Evolutionary conservation across 768 basidiomycete species (phyloP).

Genomic region (Asterophora parasitica): DNA sequence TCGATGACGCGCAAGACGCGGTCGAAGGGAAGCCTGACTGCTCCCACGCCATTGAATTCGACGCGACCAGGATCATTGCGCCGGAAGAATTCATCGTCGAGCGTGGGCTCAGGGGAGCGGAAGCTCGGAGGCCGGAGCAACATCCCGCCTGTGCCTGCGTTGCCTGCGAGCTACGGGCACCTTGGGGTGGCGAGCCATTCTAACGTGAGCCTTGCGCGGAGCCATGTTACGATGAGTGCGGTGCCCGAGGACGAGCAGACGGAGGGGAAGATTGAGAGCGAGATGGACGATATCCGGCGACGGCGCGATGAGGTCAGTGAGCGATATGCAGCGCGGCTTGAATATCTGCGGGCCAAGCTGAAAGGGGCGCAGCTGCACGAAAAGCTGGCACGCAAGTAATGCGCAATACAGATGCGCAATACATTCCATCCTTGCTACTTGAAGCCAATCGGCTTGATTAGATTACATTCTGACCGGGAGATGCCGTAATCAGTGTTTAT

Average conservation of each 20-base stretch:
- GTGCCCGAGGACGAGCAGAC: conserved; percentile 45
- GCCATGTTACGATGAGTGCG: conserved; percentile 48
- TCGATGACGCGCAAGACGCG: conserved; percentile 38
- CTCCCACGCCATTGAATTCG: conserved; percentile 21
- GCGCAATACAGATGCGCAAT: too few species aligned
- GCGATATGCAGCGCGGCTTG: conserved; percentile 72
- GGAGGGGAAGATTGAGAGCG: conserved; percentile 40
- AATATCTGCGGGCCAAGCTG: conserved; percentile 76
- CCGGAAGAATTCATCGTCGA: conserved; percentile 60
- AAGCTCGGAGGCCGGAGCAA: conserved; percentile 19
- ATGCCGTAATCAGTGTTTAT: conserved; percentile 17
- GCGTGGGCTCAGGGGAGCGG: conserved; percentile 43
- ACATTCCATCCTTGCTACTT: too few species aligned
- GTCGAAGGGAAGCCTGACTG: conserved; percentile 27
- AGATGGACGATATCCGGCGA: conserved; percentile 65
- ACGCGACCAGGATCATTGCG: conserved; percentile 36
- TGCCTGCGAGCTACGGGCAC: conserved; percentile 27
- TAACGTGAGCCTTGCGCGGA: conserved; percentile 47
- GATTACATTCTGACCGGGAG: conserved; percentile 23
- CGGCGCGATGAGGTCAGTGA: conserved; percentile 65
- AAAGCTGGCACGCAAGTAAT: conserved; percentile 63
- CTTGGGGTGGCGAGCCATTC: conserved; percentile 33
- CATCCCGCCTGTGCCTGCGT: conserved; percentile 33
- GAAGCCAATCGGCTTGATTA: conserved; percentile 8
- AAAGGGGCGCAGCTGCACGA: conserved; percentile 83